A percentile compares a stretch with the other conserved stretches of the same genome.
Conservation (phyloP, 2,329 filamentous ascomycete genomes). For the Decorospora gaudefroyi region DNA sequence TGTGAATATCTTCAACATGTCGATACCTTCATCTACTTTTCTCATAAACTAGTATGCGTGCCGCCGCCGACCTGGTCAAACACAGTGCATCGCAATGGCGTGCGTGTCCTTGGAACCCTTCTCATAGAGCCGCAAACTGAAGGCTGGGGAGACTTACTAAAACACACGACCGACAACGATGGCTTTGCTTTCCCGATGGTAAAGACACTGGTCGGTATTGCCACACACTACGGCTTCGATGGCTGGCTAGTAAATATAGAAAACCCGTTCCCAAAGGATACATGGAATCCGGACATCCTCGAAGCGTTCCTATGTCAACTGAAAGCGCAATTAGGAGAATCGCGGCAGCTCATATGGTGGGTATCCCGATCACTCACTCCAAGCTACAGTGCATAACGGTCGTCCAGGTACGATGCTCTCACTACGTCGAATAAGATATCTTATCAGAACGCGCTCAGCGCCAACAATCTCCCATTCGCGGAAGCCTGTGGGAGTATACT, state of each 20-base stretch:
- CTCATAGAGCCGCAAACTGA: slow-evolving; percentile 51
- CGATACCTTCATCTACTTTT: slow-evolving; percentile 55
- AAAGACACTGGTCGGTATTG: slow-evolving; percentile 47
- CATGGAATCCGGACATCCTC: slow-evolving; percentile 40
- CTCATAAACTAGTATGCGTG: slow-evolving; percentile 53
- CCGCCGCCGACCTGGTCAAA: slow-evolving; percentile 55
- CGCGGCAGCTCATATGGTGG: slow-evolving; percentile 49
- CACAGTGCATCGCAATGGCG: slow-evolving; percentile 54
- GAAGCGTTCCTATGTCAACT: slow-evolving; percentile 49
- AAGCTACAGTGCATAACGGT: too few relatives aligned
- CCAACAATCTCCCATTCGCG: slow-evolving; percentile 48
- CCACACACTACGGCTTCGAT: slow-evolving; percentile 52
- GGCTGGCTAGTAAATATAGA: slow-evolving; percentile 56
- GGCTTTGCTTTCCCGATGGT: slow-evolving; percentile 42
- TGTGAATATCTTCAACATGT: slow-evolving; percentile 53
- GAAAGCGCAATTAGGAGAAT: slow-evolving; percentile 33
- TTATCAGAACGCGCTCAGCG: slow-evolving; percentile 53
- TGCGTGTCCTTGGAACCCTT: slow-evolving; percentile 51
- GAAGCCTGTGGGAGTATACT: slow-evolving; percentile 48
- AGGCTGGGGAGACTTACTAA: slow-evolving; percentile 39
- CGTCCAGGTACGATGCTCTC: slow-evolving; percentile 53
- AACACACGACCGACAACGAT: slow-evolving; percentile 11
- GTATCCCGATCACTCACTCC: too few relatives aligned
- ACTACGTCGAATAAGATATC: slow-evolving; percentile 50
- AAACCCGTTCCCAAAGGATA: slow-evolving; percentile 45